Conservation (phyloP, 2,329 filamentous ascomycete species). For the Neobulgaria alba region DNA sequence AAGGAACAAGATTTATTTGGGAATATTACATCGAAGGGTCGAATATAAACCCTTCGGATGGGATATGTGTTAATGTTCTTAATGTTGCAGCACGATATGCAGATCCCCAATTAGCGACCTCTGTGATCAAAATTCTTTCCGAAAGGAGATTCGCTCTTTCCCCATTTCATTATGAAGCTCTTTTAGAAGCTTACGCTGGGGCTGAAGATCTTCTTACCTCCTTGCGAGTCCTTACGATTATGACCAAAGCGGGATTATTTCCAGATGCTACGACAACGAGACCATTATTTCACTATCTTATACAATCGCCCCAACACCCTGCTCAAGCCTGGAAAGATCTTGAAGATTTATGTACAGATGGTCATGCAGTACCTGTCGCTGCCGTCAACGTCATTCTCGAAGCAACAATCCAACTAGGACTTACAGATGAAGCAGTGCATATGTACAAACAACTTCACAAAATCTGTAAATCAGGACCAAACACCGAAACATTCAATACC, state of each 20-base stretch:
- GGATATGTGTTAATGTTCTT: constrained; percentile 59
- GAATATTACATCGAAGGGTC: constrained; percentile 45
- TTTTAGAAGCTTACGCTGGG: constrained; percentile 61
- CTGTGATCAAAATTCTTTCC: constrained; percentile 59
- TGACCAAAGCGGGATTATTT: constrained; percentile 54
- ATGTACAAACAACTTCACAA: constrained; percentile 53
- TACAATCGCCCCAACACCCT: background rate
- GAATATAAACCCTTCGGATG: constrained; percentile 55
- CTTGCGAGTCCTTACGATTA: constrained; percentile 63
- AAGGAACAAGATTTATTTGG: constrained; percentile 66
- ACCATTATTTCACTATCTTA: constrained; percentile 41
- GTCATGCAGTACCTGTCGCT: constrained; percentile 41
- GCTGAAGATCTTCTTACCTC: constrained; percentile 55
- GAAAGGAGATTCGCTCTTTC: constrained; percentile 48
- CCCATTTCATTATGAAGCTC: constrained; percentile 68
- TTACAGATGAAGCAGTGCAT: constrained; percentile 43
- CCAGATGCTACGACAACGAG: constrained; percentile 53
- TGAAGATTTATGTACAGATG: constrained; percentile 41
- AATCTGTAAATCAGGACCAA: constrained; percentile 36
- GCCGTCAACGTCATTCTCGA: constrained; percentile 37
- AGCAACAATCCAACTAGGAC: constrained; percentile 28
- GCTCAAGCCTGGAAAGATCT: constrained; percentile 45
- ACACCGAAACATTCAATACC: constrained; percentile 51
- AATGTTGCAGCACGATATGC: constrained; percentile 61
- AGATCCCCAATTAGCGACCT: constrained; percentile 60